phyloP scores from a whole-genome alignment of 78 protist genomes.

The Bodo saltans region DNA sequence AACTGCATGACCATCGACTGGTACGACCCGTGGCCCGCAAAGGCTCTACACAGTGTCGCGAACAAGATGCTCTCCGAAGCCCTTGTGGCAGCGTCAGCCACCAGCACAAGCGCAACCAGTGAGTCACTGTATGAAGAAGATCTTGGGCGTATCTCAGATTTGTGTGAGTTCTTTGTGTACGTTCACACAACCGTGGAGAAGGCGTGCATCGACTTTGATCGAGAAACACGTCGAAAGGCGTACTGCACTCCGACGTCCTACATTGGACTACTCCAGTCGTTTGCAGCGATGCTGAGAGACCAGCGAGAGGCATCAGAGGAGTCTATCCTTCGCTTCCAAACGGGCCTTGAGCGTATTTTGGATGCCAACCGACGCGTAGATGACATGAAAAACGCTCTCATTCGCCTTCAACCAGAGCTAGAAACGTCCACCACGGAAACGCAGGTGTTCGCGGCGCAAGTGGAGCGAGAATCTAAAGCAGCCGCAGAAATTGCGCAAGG shows the following conservation, averaged over 20 bases:
- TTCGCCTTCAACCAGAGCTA: slow-evolving; percentile 36
- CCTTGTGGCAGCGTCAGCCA: slow-evolving; percentile 51
- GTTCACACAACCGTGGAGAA: background rate
- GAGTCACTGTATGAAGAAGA: slow-evolving; percentile 78
- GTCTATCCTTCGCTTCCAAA: background rate
- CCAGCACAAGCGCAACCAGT: slow-evolving; percentile 57
- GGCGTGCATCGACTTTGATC: background rate
- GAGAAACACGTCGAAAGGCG: slow-evolving; percentile 32
- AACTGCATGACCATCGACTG: slow-evolving; percentile 69
- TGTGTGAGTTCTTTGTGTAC: background rate
- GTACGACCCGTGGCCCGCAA: slow-evolving; percentile 80
- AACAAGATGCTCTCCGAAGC: background rate
- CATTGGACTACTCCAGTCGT: slow-evolving; percentile 51
- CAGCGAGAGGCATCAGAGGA: background rate
- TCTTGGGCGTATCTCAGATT: slow-evolving; percentile 71
- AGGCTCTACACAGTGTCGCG: slow-evolving; percentile 69
- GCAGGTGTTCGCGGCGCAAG: background rate
- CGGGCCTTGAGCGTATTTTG: slow-evolving; percentile 42
- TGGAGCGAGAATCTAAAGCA: background rate
- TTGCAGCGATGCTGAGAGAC: slow-evolving; percentile 21
- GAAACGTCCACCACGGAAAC: background rate
- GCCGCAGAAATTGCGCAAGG: background rate
- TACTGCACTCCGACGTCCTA: slow-evolving; percentile 60
- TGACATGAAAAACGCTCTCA: slow-evolving; percentile 25
- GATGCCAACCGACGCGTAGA: slow-evolving; percentile 10